phyloP scores from a whole-genome alignment of 2,329 filamentous ascomycete species.

The Zasmidium angulare region DNA sequence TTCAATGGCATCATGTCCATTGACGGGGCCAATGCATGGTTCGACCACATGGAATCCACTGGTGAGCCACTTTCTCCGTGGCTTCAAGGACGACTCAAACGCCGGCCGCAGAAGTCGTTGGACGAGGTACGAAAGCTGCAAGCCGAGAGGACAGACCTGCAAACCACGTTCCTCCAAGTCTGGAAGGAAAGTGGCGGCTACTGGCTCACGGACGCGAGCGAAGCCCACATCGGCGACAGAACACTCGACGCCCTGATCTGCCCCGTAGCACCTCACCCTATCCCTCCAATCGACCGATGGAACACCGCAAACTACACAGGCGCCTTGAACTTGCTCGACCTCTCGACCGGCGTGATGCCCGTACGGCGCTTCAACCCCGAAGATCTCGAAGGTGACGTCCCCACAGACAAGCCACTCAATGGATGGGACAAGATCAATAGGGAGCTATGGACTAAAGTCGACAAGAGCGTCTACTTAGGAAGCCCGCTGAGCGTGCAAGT shows the following conservation, averaged over 20 bases:
- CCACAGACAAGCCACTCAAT: conserved; percentile 40
- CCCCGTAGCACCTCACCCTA: conserved; percentile 64
- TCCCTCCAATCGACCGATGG: conserved; percentile 62
- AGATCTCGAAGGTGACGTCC: conserved; percentile 54
- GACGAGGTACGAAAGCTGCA: conserved; percentile 54
- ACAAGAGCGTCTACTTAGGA: conserved; percentile 55
- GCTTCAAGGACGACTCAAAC: conserved; percentile 54
- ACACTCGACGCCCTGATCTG: conserved; percentile 61
- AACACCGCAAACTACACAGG: conserved; percentile 64
- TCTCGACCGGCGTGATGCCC: conserved; percentile 59
- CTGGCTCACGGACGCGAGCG: conserved; percentile 24
- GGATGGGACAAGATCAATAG: conserved; percentile 63
- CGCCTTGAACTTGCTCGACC: conserved; percentile 62
- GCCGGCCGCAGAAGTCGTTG: conserved; percentile 49
- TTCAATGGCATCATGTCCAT: conserved; percentile 60
- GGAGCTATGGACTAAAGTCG: conserved; percentile 56
- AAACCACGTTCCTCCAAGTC: conserved; percentile 57
- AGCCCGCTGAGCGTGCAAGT: conserved; percentile 59
- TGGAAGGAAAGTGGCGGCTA: conserved; percentile 51
- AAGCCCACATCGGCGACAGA: conserved; percentile 13
- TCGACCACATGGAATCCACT: conserved; percentile 57
- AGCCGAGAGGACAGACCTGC: conserved; percentile 51
- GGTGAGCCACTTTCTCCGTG: conserved; percentile 61
- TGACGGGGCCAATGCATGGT: conserved; percentile 57
- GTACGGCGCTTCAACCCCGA: conserved; percentile 50